Base-by-base conservation (phyloP, 2,329 filamentous ascomycete species). In the Nemania sp. region DNA sequence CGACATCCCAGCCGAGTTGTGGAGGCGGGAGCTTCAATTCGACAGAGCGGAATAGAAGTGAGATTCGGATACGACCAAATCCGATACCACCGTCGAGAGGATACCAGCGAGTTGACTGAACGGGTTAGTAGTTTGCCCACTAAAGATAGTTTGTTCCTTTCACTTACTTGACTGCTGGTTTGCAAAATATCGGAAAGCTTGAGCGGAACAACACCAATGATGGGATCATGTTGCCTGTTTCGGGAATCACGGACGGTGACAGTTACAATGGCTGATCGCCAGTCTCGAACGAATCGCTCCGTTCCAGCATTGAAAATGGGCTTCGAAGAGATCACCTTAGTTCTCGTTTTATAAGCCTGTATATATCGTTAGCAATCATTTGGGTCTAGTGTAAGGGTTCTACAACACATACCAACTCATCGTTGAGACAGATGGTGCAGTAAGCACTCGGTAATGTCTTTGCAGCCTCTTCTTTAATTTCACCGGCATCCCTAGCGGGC, bases 231-330 rank as follows among this genome's bases (percentile, higher is more conserved):
- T 72, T 99, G 87, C 49, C 93, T 82, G 71, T 97, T 90, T 28
- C 93, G 85, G 9, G 89, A 86, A 68, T 97, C 93, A 22, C 94
- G 88, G 14, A 97, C 91, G 1, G 90, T 89, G 44, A 97, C 80
- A 0, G 92, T 97, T 49, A 96, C 81, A 52, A 97, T 89, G 40
- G 83, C 81, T 15, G 90, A 94, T 59, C 91, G 82, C 94, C 94
- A 99, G 68, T 99, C 93, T 19, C 93, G 87, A 24, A 97, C 77
- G 64, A 97, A 97, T 11, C 88, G 84, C 68, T 99, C 94, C 0
- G 92, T 97, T 55, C 93, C 93, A 3, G 94, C 92, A 64, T 97
- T 97, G 80, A 96, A 97, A 60, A 97, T 97, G 1, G 94, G 94
- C 70, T 95, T 92, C 47, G 90, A 95, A 30, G 89, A 95, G 6